Percentiles rank a stretch among this genome's conserved stretches.
These are phyloP conservation scores for Sophora flavescens DNA, from an alignment of 306 rosid genomes.

Conservation along the genomic window DNA sequence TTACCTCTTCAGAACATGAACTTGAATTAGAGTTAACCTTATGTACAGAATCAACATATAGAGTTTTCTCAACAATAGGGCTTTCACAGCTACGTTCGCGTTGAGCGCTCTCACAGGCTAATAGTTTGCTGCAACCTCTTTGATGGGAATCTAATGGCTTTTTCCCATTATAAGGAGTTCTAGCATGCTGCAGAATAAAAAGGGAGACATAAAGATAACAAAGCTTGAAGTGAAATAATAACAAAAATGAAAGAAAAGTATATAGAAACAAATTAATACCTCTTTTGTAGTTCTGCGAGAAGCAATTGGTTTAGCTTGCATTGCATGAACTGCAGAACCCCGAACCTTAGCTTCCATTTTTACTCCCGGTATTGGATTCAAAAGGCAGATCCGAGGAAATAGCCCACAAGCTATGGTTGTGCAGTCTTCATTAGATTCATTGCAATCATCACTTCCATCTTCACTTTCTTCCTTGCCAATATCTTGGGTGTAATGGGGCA, in stretches of 20 bases:
- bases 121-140: conserved; percentile 49
- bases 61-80: conserved; percentile 79
- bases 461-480: conserved; percentile 56
- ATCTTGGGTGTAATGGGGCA: conserved; percentile 50
- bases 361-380: conserved; percentile 67
- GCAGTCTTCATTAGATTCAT: conserved; percentile 48
- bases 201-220: conserved; percentile 32
- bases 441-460: conserved; percentile 54
- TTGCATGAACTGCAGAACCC: conserved; percentile 49
- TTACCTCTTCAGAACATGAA: conserved; percentile 52
- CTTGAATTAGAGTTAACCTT: conserved; percentile 55
- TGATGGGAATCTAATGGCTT: conserved; percentile 44
- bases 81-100: conserved; percentile 51
- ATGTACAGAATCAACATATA: conserved; percentile 69
- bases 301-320: conserved; percentile 54
- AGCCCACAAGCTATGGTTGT: conserved; percentile 59
- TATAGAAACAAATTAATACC: conserved; percentile 52
- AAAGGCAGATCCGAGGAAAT: conserved; percentile 65
- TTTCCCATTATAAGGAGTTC: conserved; percentile 46
- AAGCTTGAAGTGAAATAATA: conserved; percentile 26
- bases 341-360: conserved; percentile 54
- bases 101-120: conserved; percentile 44
- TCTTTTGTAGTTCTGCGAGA: conserved; percentile 51
- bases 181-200: conserved; percentile 54
- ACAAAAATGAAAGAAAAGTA: conserved; percentile 7